phyloP scores from a whole-genome alignment of 2,329 filamentous ascomycete species.

The Coniochaeta prunicola region DNA sequence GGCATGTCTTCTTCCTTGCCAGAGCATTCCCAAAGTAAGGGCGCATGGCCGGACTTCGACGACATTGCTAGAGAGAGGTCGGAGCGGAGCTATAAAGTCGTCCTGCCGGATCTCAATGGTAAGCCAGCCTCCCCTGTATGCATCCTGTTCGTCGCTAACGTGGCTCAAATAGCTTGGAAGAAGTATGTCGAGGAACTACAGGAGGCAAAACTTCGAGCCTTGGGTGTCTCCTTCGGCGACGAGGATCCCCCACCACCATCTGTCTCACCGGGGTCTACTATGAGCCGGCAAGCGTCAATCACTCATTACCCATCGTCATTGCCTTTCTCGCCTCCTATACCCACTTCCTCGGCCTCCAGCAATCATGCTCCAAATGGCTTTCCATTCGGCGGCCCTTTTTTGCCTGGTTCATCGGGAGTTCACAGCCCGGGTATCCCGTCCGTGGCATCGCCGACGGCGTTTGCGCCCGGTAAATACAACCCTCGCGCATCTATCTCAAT shows the following conservation, averaged over 20 bases:
- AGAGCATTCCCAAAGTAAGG: slow-evolving; percentile 54
- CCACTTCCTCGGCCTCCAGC: slow-evolving; percentile 70
- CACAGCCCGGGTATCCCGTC: slow-evolving; percentile 58
- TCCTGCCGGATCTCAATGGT: slow-evolving; percentile 63
- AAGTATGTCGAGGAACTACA: slow-evolving; percentile 74
- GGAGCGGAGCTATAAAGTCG: slow-evolving; percentile 49
- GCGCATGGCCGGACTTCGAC: slow-evolving; percentile 57
- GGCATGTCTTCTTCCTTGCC: slow-evolving; percentile 28
- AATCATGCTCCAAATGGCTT: slow-evolving; percentile 51
- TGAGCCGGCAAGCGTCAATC: slow-evolving; percentile 63
- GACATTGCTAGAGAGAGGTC: slow-evolving; percentile 51
- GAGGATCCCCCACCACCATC: slow-evolving; percentile 59
- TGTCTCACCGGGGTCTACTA: slow-evolving; percentile 57
- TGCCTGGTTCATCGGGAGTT: slow-evolving; percentile 48
- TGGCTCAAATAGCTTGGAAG: slow-evolving; percentile 46
- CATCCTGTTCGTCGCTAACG: neutral
- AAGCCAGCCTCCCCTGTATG: slow-evolving; percentile 13
- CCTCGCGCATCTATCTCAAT: slow-evolving; percentile 67
- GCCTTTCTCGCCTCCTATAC: slow-evolving; percentile 77
- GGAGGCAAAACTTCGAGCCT: slow-evolving; percentile 85
- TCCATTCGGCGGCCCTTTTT: slow-evolving; percentile 52
- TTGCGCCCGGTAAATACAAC: slow-evolving; percentile 46
- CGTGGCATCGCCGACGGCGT: slow-evolving; percentile 54
- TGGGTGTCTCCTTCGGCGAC: slow-evolving; percentile 77
- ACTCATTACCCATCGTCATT: slow-evolving; percentile 63